Percentiles rank a stretch among this genome's conserved stretches.
Evolutionary conservation across 2,329 filamentous ascomycete genomes (phyloP).

Genomic region (Pleoardoris graminearum): DNA sequence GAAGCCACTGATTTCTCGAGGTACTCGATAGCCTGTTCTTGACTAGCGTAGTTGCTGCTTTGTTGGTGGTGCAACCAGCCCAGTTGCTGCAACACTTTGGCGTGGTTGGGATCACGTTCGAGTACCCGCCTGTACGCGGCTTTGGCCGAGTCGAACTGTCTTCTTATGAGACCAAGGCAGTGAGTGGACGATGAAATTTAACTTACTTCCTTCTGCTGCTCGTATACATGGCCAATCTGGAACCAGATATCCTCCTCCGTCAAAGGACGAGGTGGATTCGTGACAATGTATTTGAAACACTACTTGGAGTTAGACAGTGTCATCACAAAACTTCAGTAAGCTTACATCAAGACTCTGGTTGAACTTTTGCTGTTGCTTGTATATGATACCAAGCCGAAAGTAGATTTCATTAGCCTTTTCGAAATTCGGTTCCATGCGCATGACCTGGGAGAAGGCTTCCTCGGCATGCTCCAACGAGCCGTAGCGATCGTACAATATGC

Average conservation of each 20-base stretch:
- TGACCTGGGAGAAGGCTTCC: constrained; percentile 96
- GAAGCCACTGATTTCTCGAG: constrained; percentile 94
- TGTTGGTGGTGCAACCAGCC: constrained; percentile 98
- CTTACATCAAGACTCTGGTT: constrained; percentile 84
- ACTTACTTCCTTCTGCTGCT: constrained; percentile 97
- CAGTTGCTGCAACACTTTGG: constrained; percentile 96
- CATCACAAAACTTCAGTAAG: neutral
- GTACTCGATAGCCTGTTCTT: constrained; percentile 96
- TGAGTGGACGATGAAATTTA: neutral
- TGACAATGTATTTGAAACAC: constrained; percentile 99
- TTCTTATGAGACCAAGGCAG: constrained; percentile 29
- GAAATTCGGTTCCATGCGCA: constrained; percentile 97
- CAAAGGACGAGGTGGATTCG: constrained; percentile 84
- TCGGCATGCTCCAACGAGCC: constrained; percentile 96
- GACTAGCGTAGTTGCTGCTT: constrained; percentile 85
- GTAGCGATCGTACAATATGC: constrained; percentile 95
- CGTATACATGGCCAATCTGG: constrained; percentile 97
- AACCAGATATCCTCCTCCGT: constrained; percentile 99
- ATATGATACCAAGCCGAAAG: constrained; percentile 98
- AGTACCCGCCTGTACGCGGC: constrained; percentile 89
- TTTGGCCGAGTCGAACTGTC: constrained; percentile 89
- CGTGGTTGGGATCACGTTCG: constrained; percentile 92
- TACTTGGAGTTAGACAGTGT: constrained; percentile 46
- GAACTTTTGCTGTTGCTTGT: constrained; percentile 97
- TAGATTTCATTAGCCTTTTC: constrained; percentile 99